Evolutionary conservation across 1,284 basidiomycete species (phyloP), one percentile per base, ranked within the genome.

Genomic region (Marasmius fiardii): DNA sequence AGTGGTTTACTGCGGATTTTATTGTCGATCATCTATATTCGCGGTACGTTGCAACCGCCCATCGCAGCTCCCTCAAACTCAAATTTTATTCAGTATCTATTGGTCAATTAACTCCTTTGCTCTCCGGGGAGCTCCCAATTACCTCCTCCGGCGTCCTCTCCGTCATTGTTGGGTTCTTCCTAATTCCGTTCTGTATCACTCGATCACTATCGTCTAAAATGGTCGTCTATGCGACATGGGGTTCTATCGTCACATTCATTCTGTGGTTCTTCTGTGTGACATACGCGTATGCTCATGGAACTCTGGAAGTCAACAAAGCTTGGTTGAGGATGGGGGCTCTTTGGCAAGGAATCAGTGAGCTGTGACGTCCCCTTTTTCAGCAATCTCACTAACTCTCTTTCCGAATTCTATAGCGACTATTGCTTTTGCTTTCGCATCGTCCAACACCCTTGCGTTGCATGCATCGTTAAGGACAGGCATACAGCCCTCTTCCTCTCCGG

Each of bases 261-360:
- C 71, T 72, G 0, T 90, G 87, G 88, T 66, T 88, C 52, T 66
- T 71, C 11, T 79, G 73, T 50, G 73, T 78, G 12, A 71, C 74
- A 16, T 79, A 78, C 59, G 78, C 81, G 20, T 75, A 84, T 65
- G 67, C 74, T 0, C 68, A 75, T 47, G 78, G 78, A 20, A 67
- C 72, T 10, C 69, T 78, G 14, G 66, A 67, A n/a, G 61, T 66
- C 10, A 70, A 71, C 41, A 60, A 70, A 21, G 68, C 68, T 37
- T 75, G 74, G 68, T 60, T 73, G 18, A 72, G 68, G 50, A 65
- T 74, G 53, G 82, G 83, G 23, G 64, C 72, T 33, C 70, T 87
- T 35, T 87, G 85, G 84, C 79, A 84, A 63, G 81, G 80, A 59
- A 75, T 82, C 55, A 79, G 88, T 89, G n/a, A n/a, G n/a, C n/a